Percentiles rank a stretch among this genome's conserved stretches.
Evolutionary conservation across 805 yeast species (phyloP).

Genomic region (Candida patagonica): DNA sequence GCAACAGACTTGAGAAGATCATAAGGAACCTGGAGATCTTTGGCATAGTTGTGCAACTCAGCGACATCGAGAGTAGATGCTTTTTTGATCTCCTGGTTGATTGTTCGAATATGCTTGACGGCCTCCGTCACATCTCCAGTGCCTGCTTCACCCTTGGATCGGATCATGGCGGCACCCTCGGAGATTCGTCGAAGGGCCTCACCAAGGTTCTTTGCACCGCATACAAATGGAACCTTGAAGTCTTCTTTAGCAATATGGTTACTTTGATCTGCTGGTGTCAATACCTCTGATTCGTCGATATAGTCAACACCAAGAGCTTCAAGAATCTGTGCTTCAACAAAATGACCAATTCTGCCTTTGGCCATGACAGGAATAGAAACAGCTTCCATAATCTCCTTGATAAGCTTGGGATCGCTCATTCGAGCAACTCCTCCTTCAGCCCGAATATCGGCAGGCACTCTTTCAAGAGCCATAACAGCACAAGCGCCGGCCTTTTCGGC

Average conservation of each 20-base stretch:
- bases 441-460: conserved; percentile 80
- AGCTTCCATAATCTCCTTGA: conserved; percentile 60
- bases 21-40: conserved; percentile 49
- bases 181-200: conserved; percentile 70
- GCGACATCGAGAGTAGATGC: conserved; percentile 35
- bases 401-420: conserved; percentile 80
- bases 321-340: conserved; percentile 71
- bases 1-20: conserved; percentile 42
- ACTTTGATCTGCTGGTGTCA: conserved; percentile 69
- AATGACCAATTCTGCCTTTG: conserved; percentile 74
- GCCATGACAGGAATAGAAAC: conserved; percentile 61
- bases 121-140: conserved; percentile 84
- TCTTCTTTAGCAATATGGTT: conserved; percentile 52
- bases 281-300: conserved; percentile 77
- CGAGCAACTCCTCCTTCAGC: conserved; percentile 74
- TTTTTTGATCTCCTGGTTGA: conserved; percentile 45
- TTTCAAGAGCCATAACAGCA: conserved; percentile 83
- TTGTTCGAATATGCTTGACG: conserved; percentile 59
- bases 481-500: conserved; percentile 83
- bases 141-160: conserved; percentile 86
- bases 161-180: conserved; percentile 82
- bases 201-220: conserved; percentile 76
- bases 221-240: conserved; percentile 69
- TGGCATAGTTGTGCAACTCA: conserved; percentile 44
- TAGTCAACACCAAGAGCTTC: conserved; percentile 67